Evolutionary conservation across 768 basidiomycete species (phyloP), one percentile per base, ranked within the genome.

Genomic region (Lactarius hatsudake): DNA sequence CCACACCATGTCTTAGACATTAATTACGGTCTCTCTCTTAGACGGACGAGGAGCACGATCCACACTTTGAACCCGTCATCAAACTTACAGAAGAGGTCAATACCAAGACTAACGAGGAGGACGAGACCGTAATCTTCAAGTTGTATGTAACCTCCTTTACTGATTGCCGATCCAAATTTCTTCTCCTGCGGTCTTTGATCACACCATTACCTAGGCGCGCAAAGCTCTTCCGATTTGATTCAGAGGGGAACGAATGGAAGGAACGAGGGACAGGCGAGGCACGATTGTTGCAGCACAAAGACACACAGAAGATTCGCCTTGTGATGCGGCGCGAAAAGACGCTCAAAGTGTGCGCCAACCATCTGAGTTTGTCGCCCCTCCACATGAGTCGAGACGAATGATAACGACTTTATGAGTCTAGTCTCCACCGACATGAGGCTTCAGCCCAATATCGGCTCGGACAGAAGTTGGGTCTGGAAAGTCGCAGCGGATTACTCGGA

Each of bases 251-350:
- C 61, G 96, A 98, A 80, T 99, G 97, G 97, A 99, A 99, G 78
- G 97, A 99, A 81, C 82, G 97, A 40, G 96, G 96, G 48, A 98
- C 96, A 18, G 96, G 96, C 56, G 94, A 96, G 77, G 95, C 94
- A 71, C 90, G 94, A 76, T 84, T 99, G 64, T 87, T 99, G 70
- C 81, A 87, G 73, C 93, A 97, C 83, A 94, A 90, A 79, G 87
- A 87, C 75, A 90, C 89, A 59, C 88, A 90, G 83, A 98, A 96
- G 80, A 84, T 96, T 74, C 86, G 97, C 69, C 86, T 99, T 69
- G 94, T 99, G 77, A 99, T 99, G 97, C 85, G 96, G 81, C 92
- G 97, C 79, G 97, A 99, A 85, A 98, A 98, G 88, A 99, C 97
- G 58, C 84, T 94, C 79, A 98, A 99, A 79, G 96, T 98, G 80